Conservation (phyloP, 1,139 yeast species). For the Hansenula sp. region DNA sequence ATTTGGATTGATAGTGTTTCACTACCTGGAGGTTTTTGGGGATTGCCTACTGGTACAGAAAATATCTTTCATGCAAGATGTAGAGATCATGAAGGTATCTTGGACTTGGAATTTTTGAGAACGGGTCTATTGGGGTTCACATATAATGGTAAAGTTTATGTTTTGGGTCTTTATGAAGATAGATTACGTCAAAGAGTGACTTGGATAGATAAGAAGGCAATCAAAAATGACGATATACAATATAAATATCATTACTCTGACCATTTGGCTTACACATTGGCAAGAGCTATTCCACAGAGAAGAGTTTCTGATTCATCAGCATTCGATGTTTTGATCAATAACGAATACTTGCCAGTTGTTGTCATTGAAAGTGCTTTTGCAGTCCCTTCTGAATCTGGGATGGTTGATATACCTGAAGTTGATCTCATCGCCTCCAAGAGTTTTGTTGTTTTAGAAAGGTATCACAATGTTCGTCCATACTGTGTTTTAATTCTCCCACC, state of each 20-base stretch:
- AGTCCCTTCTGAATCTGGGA: constrained; percentile 27
- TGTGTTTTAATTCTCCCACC: constrained; percentile 81
- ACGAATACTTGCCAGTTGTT: constrained; percentile 82
- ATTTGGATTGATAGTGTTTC: constrained; percentile 95
- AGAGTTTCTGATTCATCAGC: constrained; percentile 88
- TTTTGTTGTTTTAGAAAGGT: constrained; percentile 61
- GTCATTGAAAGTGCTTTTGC: constrained; percentile 84
- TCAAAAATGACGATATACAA: constrained; percentile 5
- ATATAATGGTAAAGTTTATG: constrained; percentile 80
- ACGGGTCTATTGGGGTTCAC: constrained; percentile 91
- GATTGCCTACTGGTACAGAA: constrained; percentile 62
- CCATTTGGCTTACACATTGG: constrained; percentile 66
- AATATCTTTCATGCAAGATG: constrained; percentile 81
- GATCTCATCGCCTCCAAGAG: constrained; percentile 75
- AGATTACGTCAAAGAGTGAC: constrained; percentile 74
- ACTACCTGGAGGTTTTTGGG: constrained; percentile 86
- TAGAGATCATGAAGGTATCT: constrained; percentile 59
- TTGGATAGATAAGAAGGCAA: constrained; percentile 51
- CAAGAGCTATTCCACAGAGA: constrained; percentile 60
- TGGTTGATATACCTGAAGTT: constrained; percentile 50
- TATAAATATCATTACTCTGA: constrained; percentile 78
- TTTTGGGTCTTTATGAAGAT: constrained; percentile 88
- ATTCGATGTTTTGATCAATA: constrained; percentile 81
- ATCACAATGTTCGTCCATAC: constrained; percentile 74
- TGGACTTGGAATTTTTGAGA: constrained; percentile 77